A percentile compares a stretch with the other conserved stretches of the same genome.
These are phyloP conservation scores for Meripilus lineatus DNA, from an alignment of 1,284 basidiomycete species.

Conservation along the genomic window DNA sequence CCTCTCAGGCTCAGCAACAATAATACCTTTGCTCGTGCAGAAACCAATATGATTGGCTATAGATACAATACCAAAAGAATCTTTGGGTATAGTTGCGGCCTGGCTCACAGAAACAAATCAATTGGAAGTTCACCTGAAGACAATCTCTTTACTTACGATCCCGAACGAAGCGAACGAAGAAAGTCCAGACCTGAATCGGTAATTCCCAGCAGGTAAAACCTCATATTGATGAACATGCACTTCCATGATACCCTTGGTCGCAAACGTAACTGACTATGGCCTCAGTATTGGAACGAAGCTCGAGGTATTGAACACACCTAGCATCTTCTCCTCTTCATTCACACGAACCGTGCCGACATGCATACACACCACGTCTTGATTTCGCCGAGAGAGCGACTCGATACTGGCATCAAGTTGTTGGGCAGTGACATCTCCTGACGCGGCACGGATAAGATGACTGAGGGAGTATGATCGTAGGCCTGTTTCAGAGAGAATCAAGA, in stretches of 20 bases:
- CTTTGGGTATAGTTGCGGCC: constrained; percentile 65
- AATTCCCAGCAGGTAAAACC: no score
- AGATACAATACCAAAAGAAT: constrained; percentile 53
- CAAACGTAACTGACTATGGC: constrained; percentile 65
- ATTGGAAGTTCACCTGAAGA: no score
- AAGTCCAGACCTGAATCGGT: no score
- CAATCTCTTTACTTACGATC: no score
- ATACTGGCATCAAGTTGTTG: constrained; percentile 45
- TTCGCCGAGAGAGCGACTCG: constrained; percentile 51
- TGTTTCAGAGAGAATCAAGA: constrained; percentile 59
- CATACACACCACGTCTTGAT: constrained; percentile 53
- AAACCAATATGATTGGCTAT: constrained; percentile 60
- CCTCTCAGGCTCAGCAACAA: constrained; percentile 64
- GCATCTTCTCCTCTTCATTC: constrained; percentile 44
- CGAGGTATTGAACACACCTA: constrained; percentile 36
- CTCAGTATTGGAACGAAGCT: background rate
- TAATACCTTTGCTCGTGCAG: constrained; percentile 56
- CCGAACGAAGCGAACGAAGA: no score
- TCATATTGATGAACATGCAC: no score
- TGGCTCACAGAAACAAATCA: no score
- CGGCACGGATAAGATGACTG: constrained; percentile 58
- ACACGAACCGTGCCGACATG: constrained; percentile 47
- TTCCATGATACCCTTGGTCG: constrained; percentile 56
- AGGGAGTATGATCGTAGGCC: constrained; percentile 61
- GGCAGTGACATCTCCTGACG: constrained; percentile 40